Percentiles rank a stretch among this genome's conserved stretches.
Evolutionary conservation across 2,329 filamentous ascomycete species (phyloP).

Genomic region (Lomentospora prolificans): DNA sequence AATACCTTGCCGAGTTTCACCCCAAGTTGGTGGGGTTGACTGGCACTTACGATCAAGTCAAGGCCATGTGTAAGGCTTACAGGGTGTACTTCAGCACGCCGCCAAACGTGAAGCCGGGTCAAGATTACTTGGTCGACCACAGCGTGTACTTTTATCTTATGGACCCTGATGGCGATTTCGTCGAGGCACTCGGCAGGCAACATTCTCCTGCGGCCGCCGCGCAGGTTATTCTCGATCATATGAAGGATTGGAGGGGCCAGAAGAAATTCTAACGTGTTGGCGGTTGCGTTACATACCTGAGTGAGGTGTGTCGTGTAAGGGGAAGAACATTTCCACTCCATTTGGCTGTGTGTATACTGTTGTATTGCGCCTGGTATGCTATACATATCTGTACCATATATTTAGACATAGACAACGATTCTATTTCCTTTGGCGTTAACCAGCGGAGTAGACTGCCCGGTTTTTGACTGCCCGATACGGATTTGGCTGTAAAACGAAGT

Average conservation of each 20-base stretch:
- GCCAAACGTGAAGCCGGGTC: slow-evolving; percentile 74
- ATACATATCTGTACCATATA: background rate
- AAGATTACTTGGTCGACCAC: slow-evolving; percentile 97
- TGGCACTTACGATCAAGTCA: slow-evolving; percentile 87
- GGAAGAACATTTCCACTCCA: slow-evolving; percentile 3
- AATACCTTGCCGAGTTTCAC: slow-evolving; percentile 88
- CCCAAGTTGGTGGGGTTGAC: slow-evolving; percentile 77
- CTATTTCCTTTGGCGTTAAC: no score
- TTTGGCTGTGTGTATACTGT: background rate
- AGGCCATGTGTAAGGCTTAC: slow-evolving; percentile 89
- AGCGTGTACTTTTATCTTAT: slow-evolving; percentile 99
- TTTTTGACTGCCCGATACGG: no score
- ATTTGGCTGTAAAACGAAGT: no score
- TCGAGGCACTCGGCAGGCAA: slow-evolving; percentile 90
- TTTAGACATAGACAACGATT: background rate
- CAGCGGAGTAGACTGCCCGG: no score
- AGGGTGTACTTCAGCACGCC: slow-evolving; percentile 96
- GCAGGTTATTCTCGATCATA: slow-evolving; percentile 74
- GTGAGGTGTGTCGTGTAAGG: background rate
- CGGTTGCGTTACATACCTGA: background rate
- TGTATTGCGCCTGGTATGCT: background rate
- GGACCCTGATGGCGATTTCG: slow-evolving; percentile 97
- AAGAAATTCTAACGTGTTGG: slow-evolving; percentile 14
- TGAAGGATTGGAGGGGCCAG: slow-evolving; percentile 48
- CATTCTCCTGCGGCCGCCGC: slow-evolving; percentile 83